phyloP scores from a whole-genome alignment of 768 basidiomycete genomes.

The Royoungia palumana region DNA sequence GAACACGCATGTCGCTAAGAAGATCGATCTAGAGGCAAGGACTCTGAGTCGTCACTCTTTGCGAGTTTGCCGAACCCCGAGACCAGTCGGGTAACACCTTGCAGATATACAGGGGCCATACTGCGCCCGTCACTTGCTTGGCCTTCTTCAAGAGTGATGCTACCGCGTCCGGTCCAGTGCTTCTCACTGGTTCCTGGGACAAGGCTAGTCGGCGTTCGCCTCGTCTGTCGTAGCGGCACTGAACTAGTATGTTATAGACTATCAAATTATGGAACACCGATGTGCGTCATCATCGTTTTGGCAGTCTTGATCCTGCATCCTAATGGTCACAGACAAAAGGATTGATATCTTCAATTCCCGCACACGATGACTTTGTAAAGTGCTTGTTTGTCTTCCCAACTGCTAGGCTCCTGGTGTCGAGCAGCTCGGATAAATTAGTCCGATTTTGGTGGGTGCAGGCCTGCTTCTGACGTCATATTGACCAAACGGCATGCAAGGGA shows the following conservation, averaged over 20 bases:
- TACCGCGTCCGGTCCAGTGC: slow-evolving; percentile 40
- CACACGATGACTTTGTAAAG: slow-evolving; percentile 92
- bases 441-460: slow-evolving; percentile 69
- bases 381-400: slow-evolving; percentile 67
- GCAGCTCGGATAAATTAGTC: slow-evolving; percentile 85
- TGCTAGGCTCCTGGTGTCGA: slow-evolving; percentile 70
- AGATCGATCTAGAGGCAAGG: slow-evolving; percentile 72
- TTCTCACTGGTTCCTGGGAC: slow-evolving; percentile 96
- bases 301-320: background rate
- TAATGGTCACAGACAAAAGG: slow-evolving; percentile 54
- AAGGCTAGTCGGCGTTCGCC: slow-evolving; percentile 42
- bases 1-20: slow-evolving; percentile 70
- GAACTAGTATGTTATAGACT: slow-evolving; percentile 47
- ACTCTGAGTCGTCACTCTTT: slow-evolving; percentile 3
- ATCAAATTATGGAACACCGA: slow-evolving; percentile 84
- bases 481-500: slow-evolving; percentile 49
- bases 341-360: slow-evolving; percentile 66
- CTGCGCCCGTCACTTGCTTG: slow-evolving; percentile 83
- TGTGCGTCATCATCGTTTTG: slow-evolving; percentile 38
- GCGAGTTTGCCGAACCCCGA: slow-evolving; percentile 8
- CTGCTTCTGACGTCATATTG: background rate
- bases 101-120: slow-evolving; percentile 78
- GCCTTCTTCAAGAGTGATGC: slow-evolving; percentile 57
- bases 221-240: background rate
- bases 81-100: slow-evolving; percentile 75